Conservation (phyloP, 1,284 basidiomycete species). For the Cutaneotrichosporon cutaneum region DNA sequence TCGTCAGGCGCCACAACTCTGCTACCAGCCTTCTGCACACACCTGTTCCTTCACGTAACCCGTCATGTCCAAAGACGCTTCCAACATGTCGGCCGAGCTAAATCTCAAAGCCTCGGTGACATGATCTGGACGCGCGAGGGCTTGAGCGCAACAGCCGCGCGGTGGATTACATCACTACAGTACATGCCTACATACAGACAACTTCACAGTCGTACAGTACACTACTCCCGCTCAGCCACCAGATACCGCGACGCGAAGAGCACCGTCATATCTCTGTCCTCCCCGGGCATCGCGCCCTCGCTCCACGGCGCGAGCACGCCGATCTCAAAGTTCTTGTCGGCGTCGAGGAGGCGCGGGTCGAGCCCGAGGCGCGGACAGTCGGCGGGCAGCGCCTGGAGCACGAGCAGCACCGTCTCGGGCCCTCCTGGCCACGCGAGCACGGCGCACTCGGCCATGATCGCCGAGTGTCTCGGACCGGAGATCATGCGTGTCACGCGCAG, state of each 20-base stretch:
- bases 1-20: no score
- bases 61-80: not conserved
- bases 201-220: not conserved
- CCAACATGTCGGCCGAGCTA: not conserved
- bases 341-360: slow-evolving; percentile 27
- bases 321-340: slow-evolving; percentile 24
- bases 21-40: not conserved
- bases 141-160: not conserved
- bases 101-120: no score
- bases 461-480: slow-evolving; percentile 25
- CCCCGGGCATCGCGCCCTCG: slow-evolving; percentile 20
- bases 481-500: slow-evolving; percentile 13
- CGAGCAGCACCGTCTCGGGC: slow-evolving; percentile 15
- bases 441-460: slow-evolving; percentile 24
- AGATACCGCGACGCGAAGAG: slow-evolving; percentile 42
- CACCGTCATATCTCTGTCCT: slow-evolving; percentile 4
- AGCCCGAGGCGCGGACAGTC: slow-evolving; percentile 36
- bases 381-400: slow-evolving; percentile 28
- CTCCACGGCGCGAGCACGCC: slow-evolving; percentile 34
- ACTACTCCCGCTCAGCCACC: slow-evolving; percentile 27
- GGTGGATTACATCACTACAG: not conserved
- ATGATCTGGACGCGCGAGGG: no score
- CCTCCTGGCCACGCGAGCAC: slow-evolving; percentile 13
- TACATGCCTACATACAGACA: not conserved
- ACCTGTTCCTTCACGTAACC: not conserved